phyloP scores from a whole-genome alignment of 345 rosid genomes.

The Hibiscus mutabilis region DNA sequence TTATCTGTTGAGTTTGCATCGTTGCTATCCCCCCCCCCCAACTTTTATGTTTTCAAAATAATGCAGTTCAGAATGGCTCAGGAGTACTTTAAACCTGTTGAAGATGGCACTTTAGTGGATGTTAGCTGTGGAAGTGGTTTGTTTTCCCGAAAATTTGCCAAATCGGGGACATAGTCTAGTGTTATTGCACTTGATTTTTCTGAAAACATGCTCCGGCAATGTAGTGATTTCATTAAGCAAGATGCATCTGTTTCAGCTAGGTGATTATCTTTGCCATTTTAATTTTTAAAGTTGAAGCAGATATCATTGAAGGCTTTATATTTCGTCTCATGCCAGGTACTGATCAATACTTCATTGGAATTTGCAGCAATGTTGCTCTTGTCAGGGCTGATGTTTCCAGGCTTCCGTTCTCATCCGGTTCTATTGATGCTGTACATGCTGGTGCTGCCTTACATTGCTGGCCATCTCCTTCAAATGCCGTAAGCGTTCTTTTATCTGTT shows the following conservation, averaged over 20 bases:
- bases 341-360: slow-evolving; percentile 11
- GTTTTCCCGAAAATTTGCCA: slow-evolving; percentile 80
- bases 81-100: slow-evolving; percentile 66
- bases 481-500: slow-evolving; percentile 22
- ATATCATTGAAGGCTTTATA: not conserved
- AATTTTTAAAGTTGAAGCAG: not conserved
- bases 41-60: not conserved
- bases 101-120: slow-evolving; percentile 83
- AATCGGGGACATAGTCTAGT: slow-evolving; percentile 61
- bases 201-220: slow-evolving; percentile 93
- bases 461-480: slow-evolving; percentile 95
- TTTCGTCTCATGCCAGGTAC: slow-evolving; percentile 7
- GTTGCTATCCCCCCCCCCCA: not conserved
- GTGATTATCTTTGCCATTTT: slow-evolving; percentile 23
- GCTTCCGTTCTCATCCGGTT: slow-evolving; percentile 75
- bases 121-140: slow-evolving; percentile 96
- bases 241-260: slow-evolving; percentile 35
- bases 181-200: slow-evolving; percentile 94
- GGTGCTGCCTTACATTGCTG: slow-evolving; percentile 96
- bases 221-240: slow-evolving; percentile 69
- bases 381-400: slow-evolving; percentile 92
- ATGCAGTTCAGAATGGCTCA: slow-evolving; percentile 94
- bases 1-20: slow-evolving; percentile 1
- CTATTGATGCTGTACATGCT: slow-evolving; percentile 90
- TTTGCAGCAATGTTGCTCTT: slow-evolving; percentile 68